Evolutionary conservation across 164 flowering plant species (phyloP).

Genomic region (Cinnamomum chago): DNA sequence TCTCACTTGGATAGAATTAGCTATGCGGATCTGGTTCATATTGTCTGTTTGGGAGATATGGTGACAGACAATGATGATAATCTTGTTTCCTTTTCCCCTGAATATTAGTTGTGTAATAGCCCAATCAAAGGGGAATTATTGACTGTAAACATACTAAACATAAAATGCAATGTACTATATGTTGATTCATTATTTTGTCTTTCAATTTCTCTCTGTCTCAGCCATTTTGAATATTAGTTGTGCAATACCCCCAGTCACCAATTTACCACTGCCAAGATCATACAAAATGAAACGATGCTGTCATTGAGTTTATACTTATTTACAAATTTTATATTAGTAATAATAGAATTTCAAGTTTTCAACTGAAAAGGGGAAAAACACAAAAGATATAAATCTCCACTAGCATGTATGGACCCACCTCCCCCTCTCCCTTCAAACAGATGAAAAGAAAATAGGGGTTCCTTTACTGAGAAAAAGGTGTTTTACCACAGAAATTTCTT

Average conservation of each 20-base stretch:
- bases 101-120: too few species aligned
- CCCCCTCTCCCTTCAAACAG: background rate
- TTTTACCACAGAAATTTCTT: conserved; percentile 29
- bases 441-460: background rate
- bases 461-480: background rate
- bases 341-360: background rate
- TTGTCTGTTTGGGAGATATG: too few species aligned
- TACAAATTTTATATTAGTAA: too few species aligned
- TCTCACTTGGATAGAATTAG: too few species aligned
- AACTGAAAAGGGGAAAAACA: background rate
- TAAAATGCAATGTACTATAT: too few species aligned
- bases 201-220: background rate
- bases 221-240: too few species aligned
- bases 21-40: too few species aligned
- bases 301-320: background rate
- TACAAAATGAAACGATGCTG: background rate
- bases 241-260: too few species aligned
- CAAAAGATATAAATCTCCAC: background rate
- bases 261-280: background rate
- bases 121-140: too few species aligned
- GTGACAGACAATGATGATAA: too few species aligned
- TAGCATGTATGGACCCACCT: background rate
- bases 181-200: background rate
- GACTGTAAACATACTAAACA: background rate
- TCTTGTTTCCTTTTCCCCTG: too few species aligned